Evolutionary conservation across 1,284 basidiomycete species (phyloP).

Genomic region (Lignosus rhinocerotis): DNA sequence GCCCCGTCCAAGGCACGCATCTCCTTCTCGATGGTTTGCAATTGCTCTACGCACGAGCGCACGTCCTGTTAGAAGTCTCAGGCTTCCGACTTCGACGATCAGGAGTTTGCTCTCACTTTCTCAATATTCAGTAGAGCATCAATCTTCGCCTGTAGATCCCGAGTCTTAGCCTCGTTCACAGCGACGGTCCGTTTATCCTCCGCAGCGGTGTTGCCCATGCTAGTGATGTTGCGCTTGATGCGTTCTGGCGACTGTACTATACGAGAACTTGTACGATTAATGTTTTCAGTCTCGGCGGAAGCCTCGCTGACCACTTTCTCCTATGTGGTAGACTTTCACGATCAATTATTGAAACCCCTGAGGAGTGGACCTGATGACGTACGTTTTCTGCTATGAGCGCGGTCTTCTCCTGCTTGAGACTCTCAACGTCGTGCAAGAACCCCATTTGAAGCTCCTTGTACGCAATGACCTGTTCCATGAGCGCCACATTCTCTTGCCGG

Average conservation of each 20-base stretch:
- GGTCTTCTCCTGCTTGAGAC: conserved; percentile 68
- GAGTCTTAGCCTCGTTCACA: conserved; percentile 65
- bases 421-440: conserved; percentile 60
- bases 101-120: conserved; percentile 46
- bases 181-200: conserved; percentile 64
- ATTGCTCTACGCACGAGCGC: conserved; percentile 64
- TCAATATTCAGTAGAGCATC: conserved; percentile 72
- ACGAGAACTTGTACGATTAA: conserved; percentile 62
- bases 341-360: neutral
- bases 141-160: conserved; percentile 77
- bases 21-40: conserved; percentile 74
- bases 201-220: conserved; percentile 63
- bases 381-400: conserved; percentile 54
- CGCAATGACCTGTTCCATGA: conserved; percentile 64
- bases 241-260: conserved; percentile 89
- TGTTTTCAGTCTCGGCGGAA: conserved; percentile 56
- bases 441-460: conserved; percentile 66
- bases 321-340: conserved; percentile 32
- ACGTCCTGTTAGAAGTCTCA: conserved; percentile 51
- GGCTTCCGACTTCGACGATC: no score
- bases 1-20: conserved; percentile 57
- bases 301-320: conserved; percentile 62
- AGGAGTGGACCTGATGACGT: neutral
- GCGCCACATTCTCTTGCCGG: conserved; percentile 57
- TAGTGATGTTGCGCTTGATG: conserved; percentile 74